phyloP scores from a whole-genome alignment of 495 filamentous ascomycete genomes.

The Aspergillus nanangensis region DNA sequence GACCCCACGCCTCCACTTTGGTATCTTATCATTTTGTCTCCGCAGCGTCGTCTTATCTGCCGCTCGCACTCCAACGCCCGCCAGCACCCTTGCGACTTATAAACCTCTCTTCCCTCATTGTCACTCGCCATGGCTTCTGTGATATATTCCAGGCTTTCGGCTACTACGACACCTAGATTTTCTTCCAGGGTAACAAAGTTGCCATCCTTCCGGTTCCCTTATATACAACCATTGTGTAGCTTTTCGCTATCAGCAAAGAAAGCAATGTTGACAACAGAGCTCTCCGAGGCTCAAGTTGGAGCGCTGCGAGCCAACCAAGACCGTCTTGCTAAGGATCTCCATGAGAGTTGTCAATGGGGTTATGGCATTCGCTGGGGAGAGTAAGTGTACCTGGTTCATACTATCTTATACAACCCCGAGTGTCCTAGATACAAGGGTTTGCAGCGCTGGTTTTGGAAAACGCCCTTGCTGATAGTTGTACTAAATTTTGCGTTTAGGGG shows the following conservation, averaged over 20 bases:
- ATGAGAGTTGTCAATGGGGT: slow-evolving; percentile 66
- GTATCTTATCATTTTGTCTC: slow-evolving; percentile 9
- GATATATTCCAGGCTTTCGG: background rate
- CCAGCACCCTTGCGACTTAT: background rate
- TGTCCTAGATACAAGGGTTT: too few relatives aligned
- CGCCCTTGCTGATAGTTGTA: background rate
- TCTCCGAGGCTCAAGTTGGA: slow-evolving; percentile 36
- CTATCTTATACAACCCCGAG: slow-evolving; percentile 3
- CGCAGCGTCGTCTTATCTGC: slow-evolving; percentile 3
- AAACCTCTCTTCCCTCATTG: background rate
- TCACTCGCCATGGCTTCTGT: slow-evolving; percentile 3
- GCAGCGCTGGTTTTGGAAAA: too few relatives aligned
- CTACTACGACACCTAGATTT: slow-evolving; percentile 2
- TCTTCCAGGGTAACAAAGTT: slow-evolving; percentile 3
- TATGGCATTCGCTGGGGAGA: slow-evolving; percentile 59
- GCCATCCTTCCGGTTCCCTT: background rate
- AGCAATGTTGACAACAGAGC: slow-evolving; percentile 36
- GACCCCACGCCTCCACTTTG: slow-evolving; percentile 1
- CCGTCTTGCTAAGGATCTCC: slow-evolving; percentile 57
- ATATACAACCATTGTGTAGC: slow-evolving; percentile 8
- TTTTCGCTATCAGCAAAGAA: slow-evolving; percentile 24
- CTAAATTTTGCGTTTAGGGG: slow-evolving; percentile 26
- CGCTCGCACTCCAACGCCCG: slow-evolving; percentile 2
- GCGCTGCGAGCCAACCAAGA: slow-evolving; percentile 53
- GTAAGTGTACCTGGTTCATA: slow-evolving; percentile 34